Evolutionary conservation across 257 asterid genomes (phyloP).

Genomic region (Ophiorrhiza pumila): DNA sequence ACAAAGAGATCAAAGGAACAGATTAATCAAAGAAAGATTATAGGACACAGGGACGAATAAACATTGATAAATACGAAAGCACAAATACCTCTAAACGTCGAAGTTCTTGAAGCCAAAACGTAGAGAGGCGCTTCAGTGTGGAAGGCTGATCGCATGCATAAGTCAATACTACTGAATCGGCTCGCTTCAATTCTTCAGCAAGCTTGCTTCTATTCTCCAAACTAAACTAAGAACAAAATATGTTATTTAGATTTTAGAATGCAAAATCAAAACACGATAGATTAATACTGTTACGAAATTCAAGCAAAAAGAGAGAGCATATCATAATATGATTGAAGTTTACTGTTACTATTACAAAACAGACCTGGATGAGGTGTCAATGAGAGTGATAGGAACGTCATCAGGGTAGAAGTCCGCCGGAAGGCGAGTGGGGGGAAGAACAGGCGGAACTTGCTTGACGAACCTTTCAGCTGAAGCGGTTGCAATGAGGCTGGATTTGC

Average conservation of each 20-base stretch:
- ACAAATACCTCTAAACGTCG: slow-evolving; percentile 79
- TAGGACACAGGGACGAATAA: too few species aligned
- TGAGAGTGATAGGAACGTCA: slow-evolving; percentile 69
- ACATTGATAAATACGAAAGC: background rate
- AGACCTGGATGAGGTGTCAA: slow-evolving; percentile 92
- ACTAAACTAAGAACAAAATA: slow-evolving; percentile 37
- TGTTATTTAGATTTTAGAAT: background rate
- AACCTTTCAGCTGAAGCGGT: slow-evolving; percentile 84
- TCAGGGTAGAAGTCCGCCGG: slow-evolving; percentile 93
- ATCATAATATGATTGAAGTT: too few species aligned
- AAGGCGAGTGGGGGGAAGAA: slow-evolving; percentile 95
- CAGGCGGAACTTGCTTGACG: slow-evolving; percentile 73
- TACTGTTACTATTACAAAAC: too few species aligned
- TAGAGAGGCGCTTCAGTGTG: slow-evolving; percentile 74
- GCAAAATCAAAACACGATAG: too few species aligned
- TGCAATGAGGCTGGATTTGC: slow-evolving; percentile 91
- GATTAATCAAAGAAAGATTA: background rate
- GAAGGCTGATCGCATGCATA: slow-evolving; percentile 96
- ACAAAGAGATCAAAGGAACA: background rate
- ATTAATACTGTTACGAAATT: too few species aligned
- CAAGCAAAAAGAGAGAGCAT: too few species aligned
- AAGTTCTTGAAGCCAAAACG: slow-evolving; percentile 93
- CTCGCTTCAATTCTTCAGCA: slow-evolving; percentile 95
- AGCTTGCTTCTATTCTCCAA: slow-evolving; percentile 88
- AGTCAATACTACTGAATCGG: slow-evolving; percentile 91